Evolutionary conservation across 2,329 filamentous ascomycete species (phyloP).

Genomic region (Fusarium marasasianum): DNA sequence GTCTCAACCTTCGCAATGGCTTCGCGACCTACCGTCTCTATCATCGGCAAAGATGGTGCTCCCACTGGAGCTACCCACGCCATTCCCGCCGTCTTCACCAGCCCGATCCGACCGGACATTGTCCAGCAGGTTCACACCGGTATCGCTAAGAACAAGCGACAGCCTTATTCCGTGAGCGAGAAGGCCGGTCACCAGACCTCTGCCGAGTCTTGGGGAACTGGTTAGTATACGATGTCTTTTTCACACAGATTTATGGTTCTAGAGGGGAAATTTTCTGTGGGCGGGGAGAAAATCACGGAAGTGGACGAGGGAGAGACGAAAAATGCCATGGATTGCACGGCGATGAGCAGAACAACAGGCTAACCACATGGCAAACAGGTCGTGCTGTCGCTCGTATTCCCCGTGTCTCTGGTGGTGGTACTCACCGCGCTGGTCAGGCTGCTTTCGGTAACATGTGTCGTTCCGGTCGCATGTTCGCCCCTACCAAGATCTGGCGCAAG

Average conservation of each 20-base stretch:
- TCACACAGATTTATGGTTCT: background rate
- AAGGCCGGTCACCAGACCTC: conserved; percentile 99
- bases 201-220: conserved; percentile 99
- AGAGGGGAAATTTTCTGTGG: conserved; percentile 31
- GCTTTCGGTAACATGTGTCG: conserved; percentile 99
- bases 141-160: conserved; percentile 99
- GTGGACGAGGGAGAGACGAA: background rate
- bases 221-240: conserved; percentile 64
- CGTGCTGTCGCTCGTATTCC: conserved; percentile 99
- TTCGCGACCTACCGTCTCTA: conserved; percentile 96
- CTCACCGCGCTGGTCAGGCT: conserved; percentile 99
- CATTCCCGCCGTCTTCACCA: conserved; percentile 95
- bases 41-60: conserved; percentile 96
- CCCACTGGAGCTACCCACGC: conserved; percentile 88
- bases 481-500: conserved; percentile 99
- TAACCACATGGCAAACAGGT: conserved; percentile 63
- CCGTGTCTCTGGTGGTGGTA: conserved; percentile 99
- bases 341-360: conserved; percentile 12
- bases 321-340: background rate
- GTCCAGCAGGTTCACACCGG: conserved; percentile 99
- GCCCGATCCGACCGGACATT: conserved; percentile 98
- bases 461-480: conserved; percentile 99
- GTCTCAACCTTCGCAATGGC: conserved; percentile 74
- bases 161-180: conserved; percentile 99
- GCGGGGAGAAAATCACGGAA: conserved; percentile 3